Percentiles rank a stretch among this genome's conserved stretches.
These are phyloP conservation scores for Lepraria neglecta DNA, from an alignment of 495 filamentous ascomycete genomes.

Conservation along the genomic window DNA sequence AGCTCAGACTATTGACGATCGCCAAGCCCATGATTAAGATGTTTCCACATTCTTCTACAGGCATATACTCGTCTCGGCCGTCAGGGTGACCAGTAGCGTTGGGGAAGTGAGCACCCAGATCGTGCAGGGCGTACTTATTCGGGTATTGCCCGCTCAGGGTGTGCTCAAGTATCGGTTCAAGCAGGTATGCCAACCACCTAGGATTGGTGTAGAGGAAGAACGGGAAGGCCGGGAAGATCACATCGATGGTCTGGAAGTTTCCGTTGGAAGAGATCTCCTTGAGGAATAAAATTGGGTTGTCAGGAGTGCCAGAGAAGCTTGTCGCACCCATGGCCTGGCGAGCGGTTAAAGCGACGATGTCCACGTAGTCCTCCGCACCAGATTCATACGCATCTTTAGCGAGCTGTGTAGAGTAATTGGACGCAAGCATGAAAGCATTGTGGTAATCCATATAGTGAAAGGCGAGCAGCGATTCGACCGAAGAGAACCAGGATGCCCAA, in stretches of 20 bases:
- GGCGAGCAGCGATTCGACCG: slow-evolving; percentile 54
- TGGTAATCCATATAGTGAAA: slow-evolving; percentile 74
- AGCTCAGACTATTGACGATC: slow-evolving; percentile 71
- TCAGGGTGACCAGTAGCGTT: slow-evolving; percentile 88
- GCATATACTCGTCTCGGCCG: slow-evolving; percentile 92
- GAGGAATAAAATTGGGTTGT: slow-evolving; percentile 76
- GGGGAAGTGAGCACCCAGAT: slow-evolving; percentile 81
- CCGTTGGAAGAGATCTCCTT: slow-evolving; percentile 96
- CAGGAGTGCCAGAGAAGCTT: slow-evolving; percentile 78
- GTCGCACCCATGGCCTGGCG: slow-evolving; percentile 89
- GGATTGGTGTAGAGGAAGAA: slow-evolving; percentile 96
- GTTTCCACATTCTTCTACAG: slow-evolving; percentile 92
- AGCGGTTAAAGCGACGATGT: slow-evolving; percentile 84
- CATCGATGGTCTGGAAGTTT: slow-evolving; percentile 93
- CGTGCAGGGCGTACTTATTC: slow-evolving; percentile 87
- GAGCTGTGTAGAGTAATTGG: slow-evolving; percentile 74
- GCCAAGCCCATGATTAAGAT: slow-evolving; percentile 94
- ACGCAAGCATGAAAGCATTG: slow-evolving; percentile 54
- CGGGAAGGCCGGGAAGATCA: slow-evolving; percentile 91
- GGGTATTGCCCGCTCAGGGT: slow-evolving; percentile 88
- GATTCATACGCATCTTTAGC: slow-evolving; percentile 64
- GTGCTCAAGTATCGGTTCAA: slow-evolving; percentile 88
- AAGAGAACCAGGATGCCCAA: slow-evolving; percentile 71
- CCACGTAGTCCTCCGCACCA: slow-evolving; percentile 65
- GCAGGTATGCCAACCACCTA: slow-evolving; percentile 79